phyloP scores from a whole-genome alignment of 805 yeast genomes.

The Helenozyma baotianmanensis region DNA sequence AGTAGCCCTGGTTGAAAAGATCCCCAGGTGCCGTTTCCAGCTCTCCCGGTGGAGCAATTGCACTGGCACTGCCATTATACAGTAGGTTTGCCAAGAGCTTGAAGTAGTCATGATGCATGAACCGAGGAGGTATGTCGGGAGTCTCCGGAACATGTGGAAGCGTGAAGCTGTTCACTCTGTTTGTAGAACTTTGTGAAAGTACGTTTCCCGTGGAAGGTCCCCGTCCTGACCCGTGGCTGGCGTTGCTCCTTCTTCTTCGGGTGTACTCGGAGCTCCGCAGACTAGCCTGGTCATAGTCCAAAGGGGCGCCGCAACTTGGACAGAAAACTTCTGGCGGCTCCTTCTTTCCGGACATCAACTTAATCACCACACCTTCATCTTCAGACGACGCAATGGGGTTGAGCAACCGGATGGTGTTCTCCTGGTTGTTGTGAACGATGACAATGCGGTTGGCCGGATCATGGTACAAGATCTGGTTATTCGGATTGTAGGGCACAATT shows the following conservation, averaged over 20 bases:
- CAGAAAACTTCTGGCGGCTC: too few relatives aligned
- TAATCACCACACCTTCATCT: too few relatives aligned
- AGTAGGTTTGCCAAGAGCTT: constrained; percentile 29
- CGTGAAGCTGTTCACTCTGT: too few relatives aligned
- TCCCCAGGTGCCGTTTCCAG: constrained; percentile 32
- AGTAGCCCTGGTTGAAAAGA: constrained; percentile 80
- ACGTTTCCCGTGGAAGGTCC: too few relatives aligned
- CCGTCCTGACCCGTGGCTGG: too few relatives aligned
- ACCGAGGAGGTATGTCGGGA: constrained; percentile 12
- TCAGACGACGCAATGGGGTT: background rate
- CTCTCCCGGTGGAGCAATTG: constrained; percentile 1
- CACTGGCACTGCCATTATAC: constrained; percentile 2
- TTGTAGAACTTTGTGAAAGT: too few relatives aligned
- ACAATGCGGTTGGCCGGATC: constrained; percentile 32
- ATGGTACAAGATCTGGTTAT: constrained; percentile 26
- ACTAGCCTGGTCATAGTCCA: too few relatives aligned
- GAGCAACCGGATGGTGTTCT: constrained; percentile 17
- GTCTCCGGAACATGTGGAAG: too few relatives aligned
- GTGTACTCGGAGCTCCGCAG: too few relatives aligned
- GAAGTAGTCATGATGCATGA: constrained; percentile 36
- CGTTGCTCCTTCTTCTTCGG: too few relatives aligned
- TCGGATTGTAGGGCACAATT: constrained; percentile 32
- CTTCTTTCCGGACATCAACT: too few relatives aligned
- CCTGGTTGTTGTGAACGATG: constrained; percentile 30
- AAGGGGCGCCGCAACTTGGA: too few relatives aligned